phyloP scores from a whole-genome alignment of 768 basidiomycete genomes.

The Naganishia friedmannii region DNA sequence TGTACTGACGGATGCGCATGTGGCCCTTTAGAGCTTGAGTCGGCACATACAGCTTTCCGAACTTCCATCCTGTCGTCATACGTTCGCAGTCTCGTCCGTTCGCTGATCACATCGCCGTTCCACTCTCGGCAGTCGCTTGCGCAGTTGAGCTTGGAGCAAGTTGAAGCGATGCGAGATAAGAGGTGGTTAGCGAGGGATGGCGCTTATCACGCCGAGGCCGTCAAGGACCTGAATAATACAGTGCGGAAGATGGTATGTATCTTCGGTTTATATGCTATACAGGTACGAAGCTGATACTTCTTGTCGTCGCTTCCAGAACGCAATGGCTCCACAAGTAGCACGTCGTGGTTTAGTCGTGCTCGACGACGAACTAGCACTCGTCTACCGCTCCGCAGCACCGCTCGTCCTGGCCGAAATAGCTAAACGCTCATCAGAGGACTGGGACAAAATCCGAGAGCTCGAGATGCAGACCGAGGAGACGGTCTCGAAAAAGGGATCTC shows the following conservation, averaged over 20 bases:
- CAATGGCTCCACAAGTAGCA: constrained; percentile 73
- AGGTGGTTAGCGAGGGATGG: constrained; percentile 27
- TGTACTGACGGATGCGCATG: background rate
- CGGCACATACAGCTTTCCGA: constrained; percentile 63
- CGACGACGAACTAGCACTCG: constrained; percentile 58
- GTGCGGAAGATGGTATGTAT: constrained; percentile 63
- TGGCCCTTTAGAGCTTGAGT: constrained; percentile 62
- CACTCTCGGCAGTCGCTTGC: constrained; percentile 54
- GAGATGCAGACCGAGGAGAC: background rate
- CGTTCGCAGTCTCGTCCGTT: constrained; percentile 71
- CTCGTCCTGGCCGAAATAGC: constrained; percentile 28
- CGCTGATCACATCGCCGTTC: constrained; percentile 56
- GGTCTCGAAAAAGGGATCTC: background rate
- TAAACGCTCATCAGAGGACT: constrained; percentile 18
- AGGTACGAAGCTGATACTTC: background rate
- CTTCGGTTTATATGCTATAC: background rate
- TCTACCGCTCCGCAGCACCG: constrained; percentile 27
- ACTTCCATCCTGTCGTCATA: constrained; percentile 65
- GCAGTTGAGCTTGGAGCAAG: constrained; percentile 51
- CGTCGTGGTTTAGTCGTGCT: constrained; percentile 63
- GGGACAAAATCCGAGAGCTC: constrained; percentile 25
- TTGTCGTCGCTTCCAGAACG: constrained; percentile 55
- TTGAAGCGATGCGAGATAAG: constrained; percentile 54
- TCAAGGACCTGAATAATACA: constrained; percentile 69
- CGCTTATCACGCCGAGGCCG: constrained; percentile 58